Conservation (phyloP, 2,329 filamentous ascomycete genomes). For the Colletotrichum tropicale region DNA sequence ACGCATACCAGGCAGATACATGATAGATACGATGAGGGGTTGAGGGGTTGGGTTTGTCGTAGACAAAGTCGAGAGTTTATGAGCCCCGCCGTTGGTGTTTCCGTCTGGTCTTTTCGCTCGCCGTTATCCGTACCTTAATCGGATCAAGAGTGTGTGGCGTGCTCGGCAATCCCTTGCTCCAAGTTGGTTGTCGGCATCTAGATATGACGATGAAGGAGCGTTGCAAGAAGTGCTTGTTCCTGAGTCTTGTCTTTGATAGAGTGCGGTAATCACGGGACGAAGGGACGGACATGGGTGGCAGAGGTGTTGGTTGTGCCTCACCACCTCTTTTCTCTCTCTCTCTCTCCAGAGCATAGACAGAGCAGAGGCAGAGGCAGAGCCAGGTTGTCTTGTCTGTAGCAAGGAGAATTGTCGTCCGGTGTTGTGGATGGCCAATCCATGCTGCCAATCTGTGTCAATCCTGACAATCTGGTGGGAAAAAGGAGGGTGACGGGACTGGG, state of each 20-base stretch:
- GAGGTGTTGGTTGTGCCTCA: not conserved
- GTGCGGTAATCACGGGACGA: not conserved
- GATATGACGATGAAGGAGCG: not conserved
- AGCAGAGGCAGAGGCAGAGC: not conserved
- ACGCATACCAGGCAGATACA: not conserved
- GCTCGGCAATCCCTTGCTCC: not conserved
- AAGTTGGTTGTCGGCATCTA: not conserved
- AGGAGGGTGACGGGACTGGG: slow-evolving; percentile 3
- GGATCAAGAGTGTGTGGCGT: not conserved
- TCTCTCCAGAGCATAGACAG: not conserved
- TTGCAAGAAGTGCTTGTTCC: not conserved
- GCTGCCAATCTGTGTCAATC: slow-evolving; percentile 13
- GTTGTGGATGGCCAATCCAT: slow-evolving; percentile 11
- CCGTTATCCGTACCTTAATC: not conserved
- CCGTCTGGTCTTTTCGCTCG: slow-evolving; percentile 15
- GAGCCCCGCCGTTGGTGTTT: slow-evolving; percentile 9
- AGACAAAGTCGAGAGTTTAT: not conserved
- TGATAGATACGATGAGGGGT: not conserved
- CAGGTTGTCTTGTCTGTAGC: slow-evolving; percentile 4
- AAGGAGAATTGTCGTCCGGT: slow-evolving; percentile 19
- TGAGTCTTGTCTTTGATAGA: slow-evolving; percentile 11
- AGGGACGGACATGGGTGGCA: not conserved
- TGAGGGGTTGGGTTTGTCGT: not conserved
- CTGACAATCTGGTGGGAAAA: slow-evolving; percentile 4
- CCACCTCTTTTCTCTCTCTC: not conserved